A percentile compares a stretch with the other conserved stretches of the same genome.
These are phyloP conservation scores for Saksenaea vasiformis DNA, from an alignment of 371 early-diverging fungal species.

Conservation along the genomic window DNA sequence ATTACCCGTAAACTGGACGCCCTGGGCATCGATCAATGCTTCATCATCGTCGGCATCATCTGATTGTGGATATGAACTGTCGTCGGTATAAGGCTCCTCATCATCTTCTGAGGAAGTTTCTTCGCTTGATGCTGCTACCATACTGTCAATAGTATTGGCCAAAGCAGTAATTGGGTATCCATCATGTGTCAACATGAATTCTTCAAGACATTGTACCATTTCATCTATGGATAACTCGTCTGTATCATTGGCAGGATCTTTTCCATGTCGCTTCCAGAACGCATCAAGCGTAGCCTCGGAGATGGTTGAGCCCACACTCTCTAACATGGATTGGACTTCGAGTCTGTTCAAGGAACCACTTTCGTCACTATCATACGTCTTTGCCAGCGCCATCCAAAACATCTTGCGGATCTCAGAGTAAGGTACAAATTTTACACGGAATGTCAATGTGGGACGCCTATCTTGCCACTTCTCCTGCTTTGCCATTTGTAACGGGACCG, in stretches of 20 bases:
- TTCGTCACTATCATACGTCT: slow-evolving; percentile 63
- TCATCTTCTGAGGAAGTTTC: slow-evolving; percentile 11
- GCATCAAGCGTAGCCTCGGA: slow-evolving; percentile 66
- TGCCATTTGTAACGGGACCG: slow-evolving; percentile 37
- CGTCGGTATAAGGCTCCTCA: slow-evolving; percentile 9
- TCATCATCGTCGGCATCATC: slow-evolving; percentile 18
- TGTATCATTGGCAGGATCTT: slow-evolving; percentile 46
- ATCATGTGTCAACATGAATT: slow-evolving; percentile 30
- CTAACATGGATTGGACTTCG: slow-evolving; percentile 76
- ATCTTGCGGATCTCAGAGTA: slow-evolving; percentile 66
- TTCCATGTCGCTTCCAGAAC: slow-evolving; percentile 63
- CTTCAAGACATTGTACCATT: slow-evolving; percentile 65
- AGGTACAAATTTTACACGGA: slow-evolving; percentile 67
- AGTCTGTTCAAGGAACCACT: slow-evolving; percentile 56
- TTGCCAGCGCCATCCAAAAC: slow-evolving; percentile 75
- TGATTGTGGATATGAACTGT: slow-evolving; percentile 2
- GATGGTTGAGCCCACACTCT: slow-evolving; percentile 71
- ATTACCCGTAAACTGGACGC: slow-evolving; percentile 14
- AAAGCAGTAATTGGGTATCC: slow-evolving; percentile 12
- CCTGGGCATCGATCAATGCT: slow-evolving; percentile 19
- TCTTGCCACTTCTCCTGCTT: slow-evolving; percentile 43
- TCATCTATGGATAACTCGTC: slow-evolving; percentile 74
- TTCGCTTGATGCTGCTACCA: neutral
- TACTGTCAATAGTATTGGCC: slow-evolving; percentile 6
- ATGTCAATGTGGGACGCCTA: slow-evolving; percentile 43